phyloP scores from a whole-genome alignment of 208 protist genomes.

The Endotrypanum monterogeii region DNA sequence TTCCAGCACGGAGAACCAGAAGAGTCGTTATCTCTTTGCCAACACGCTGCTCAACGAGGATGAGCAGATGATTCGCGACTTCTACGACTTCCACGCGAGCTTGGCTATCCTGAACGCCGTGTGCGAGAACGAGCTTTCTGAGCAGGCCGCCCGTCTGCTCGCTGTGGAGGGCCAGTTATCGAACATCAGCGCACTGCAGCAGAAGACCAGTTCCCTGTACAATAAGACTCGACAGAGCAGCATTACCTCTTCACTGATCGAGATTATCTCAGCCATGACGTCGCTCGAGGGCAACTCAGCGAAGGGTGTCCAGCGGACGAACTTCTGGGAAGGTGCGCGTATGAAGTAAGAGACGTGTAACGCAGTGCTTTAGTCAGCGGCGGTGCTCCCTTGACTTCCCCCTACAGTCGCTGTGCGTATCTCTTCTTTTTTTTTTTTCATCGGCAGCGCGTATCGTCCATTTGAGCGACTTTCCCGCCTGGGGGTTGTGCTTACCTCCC shows the following conservation, averaged over 20 bases:
- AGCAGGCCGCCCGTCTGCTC: conserved; percentile 88
- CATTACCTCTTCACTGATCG: conserved; percentile 90
- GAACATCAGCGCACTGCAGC: conserved; percentile 83
- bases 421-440: no score
- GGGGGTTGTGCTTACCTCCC: conserved; percentile 1
- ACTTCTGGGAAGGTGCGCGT: conserved; percentile 83
- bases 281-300: conserved; percentile 82
- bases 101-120: conserved; percentile 85
- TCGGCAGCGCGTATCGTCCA: background rate
- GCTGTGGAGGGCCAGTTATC: conserved; percentile 90
- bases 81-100: conserved; percentile 90
- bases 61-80: conserved; percentile 85
- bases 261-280: conserved; percentile 92
- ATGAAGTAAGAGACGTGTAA: conserved; percentile 43
- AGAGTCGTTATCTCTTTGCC: conserved; percentile 84
- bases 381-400: background rate
- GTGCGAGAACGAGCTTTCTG: conserved; percentile 91
- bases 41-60: conserved; percentile 88
- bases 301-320: conserved; percentile 78
- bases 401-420: background rate
- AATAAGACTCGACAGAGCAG: conserved; percentile 91
- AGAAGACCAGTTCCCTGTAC: conserved; percentile 89
- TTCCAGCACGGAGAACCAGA: conserved; percentile 86
- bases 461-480: background rate
- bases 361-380: background rate